Percentiles rank a stretch among this genome's conserved stretches.
Conservation (phyloP, 139 green algal species). For the Asterochloris erici region DNA sequence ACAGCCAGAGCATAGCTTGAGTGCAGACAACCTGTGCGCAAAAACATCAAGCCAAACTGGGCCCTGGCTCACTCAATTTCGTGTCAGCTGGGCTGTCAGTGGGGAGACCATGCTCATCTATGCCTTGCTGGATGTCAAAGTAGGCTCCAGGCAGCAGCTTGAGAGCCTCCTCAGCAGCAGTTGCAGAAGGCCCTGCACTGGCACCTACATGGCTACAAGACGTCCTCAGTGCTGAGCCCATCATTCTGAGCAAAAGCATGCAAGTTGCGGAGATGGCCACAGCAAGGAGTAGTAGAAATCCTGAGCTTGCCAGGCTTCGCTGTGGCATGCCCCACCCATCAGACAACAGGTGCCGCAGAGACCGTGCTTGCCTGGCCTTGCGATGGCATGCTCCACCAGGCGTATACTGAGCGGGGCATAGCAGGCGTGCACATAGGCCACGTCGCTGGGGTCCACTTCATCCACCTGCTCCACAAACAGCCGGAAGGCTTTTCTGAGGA, state of each 20-base stretch:
- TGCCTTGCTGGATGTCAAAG: constrained; percentile 73
- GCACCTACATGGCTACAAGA: too few relatives aligned
- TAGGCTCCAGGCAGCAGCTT: constrained; percentile 62
- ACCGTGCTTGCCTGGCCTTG: constrained; percentile 3
- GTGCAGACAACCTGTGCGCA: neutral
- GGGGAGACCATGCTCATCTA: constrained; percentile 34
- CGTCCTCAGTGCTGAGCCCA: too few relatives aligned
- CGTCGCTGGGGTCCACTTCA: constrained; percentile 42
- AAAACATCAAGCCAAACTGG: neutral
- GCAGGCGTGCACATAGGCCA: constrained; percentile 55
- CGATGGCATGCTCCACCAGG: constrained; percentile 75
- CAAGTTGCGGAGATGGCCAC: too few relatives aligned
- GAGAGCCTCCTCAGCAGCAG: constrained; percentile 50
- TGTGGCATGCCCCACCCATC: too few relatives aligned
- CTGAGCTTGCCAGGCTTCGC: too few relatives aligned
- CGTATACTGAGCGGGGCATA: constrained; percentile 86
- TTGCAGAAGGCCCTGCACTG: too few relatives aligned
- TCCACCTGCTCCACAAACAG: constrained; percentile 65
- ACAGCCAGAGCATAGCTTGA: neutral
- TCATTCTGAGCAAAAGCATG: too few relatives aligned
- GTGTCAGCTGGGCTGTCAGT: constrained; percentile 5
- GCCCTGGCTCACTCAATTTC: neutral
- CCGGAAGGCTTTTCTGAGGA: constrained; percentile 39
- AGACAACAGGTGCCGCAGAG: neutral
- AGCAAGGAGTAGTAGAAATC: too few relatives aligned